Evolutionary conservation across 495 filamentous ascomycete species (phyloP).

Genomic region (Daldinia vernicosa): DNA sequence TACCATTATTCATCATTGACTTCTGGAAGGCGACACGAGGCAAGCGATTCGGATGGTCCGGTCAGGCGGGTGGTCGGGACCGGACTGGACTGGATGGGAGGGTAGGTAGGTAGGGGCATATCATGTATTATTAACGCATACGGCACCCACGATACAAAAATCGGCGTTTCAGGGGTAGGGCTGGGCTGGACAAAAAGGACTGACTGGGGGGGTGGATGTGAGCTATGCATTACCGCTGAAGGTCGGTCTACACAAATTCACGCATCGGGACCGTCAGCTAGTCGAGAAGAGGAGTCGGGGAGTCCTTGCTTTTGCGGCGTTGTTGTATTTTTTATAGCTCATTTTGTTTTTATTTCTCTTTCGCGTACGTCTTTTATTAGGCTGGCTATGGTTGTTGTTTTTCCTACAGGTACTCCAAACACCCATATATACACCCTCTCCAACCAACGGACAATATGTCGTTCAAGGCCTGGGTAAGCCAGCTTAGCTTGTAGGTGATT

Average conservation of each 20-base stretch:
- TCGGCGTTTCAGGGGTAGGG: too few species aligned
- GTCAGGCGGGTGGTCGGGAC: not conserved
- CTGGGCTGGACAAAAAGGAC: not conserved
- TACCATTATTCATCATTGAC: not conserved
- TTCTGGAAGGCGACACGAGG: not conserved
- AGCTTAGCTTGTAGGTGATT: not conserved
- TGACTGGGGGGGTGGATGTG: not conserved
- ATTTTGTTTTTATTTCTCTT: not conserved
- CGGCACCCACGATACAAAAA: too few species aligned
- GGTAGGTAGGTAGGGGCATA: too few species aligned
- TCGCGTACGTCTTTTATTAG: not conserved
- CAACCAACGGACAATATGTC: not conserved
- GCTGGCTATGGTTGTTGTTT: not conserved
- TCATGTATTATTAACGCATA: too few species aligned
- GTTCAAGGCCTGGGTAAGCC: not conserved
- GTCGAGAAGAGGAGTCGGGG: not conserved
- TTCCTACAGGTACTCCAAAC: too few species aligned
- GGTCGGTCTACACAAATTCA: not conserved
- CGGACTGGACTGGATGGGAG: not conserved
- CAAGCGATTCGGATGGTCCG: too few species aligned
- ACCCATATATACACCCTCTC: not conserved
- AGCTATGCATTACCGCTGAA: not conserved
- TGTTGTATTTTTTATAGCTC: not conserved
- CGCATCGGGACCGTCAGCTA: not conserved
- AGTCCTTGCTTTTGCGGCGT: not conserved